Evolutionary conservation across 163 green algal genomes (phyloP).

Genomic region (Chlamydomonas reinhardtii): DNA sequence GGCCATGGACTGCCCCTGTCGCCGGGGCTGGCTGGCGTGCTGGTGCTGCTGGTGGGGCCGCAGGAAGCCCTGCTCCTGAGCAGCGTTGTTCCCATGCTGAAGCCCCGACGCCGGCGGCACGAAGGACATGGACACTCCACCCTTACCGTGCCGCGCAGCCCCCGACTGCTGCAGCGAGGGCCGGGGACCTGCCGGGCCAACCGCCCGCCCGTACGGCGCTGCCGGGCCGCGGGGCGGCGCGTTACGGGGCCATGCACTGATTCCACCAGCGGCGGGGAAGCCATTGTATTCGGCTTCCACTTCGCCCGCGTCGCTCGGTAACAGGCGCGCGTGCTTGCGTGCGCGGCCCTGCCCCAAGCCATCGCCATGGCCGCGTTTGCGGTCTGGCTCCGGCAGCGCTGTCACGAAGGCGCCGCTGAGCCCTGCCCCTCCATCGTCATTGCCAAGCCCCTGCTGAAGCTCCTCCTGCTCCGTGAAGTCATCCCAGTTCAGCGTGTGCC

Average conservation of each 20-base stretch:
- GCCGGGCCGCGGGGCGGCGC: no score
- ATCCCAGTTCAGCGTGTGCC: neutral
- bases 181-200: no score
- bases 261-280: neutral
- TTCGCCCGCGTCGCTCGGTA: neutral
- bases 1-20: no score
- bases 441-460: no score
- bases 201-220: neutral
- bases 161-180: neutral
- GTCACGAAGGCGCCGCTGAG: constrained; percentile 5
- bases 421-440: neutral
- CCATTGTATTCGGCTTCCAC: neutral
- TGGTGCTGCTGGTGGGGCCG: neutral
- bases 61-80: no score
- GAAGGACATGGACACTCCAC: no score
- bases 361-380: neutral
- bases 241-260: neutral
- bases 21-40: neutral
- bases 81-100: no score
- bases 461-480: neutral
- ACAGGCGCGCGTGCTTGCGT: neutral
- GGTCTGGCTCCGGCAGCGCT: neutral
- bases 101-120: no score
- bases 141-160: no score
- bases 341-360: neutral